phyloP scores from a whole-genome alignment of 306 rosid genomes.

The Cotoneaster glaucophyllus region DNA sequence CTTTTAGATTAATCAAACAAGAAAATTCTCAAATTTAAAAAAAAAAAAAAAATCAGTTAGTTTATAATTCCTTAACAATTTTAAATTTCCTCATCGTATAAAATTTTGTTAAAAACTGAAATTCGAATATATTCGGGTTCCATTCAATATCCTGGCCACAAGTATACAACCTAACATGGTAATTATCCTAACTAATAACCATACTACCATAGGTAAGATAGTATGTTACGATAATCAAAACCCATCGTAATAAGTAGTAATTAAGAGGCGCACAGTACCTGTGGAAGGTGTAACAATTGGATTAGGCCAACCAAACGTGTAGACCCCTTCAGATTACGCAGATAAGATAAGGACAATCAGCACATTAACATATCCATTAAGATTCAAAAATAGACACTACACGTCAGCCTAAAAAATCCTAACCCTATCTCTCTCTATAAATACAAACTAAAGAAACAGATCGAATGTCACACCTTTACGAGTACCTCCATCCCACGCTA shows the following conservation, averaged over 20 bases:
- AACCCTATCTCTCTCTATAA: background rate
- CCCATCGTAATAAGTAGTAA: too few species aligned
- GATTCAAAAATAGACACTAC: background rate
- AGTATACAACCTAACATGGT: background rate
- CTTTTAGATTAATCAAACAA: too few species aligned
- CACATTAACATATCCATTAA: background rate
- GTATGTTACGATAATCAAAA: background rate
- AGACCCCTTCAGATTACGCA: background rate
- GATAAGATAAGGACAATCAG: background rate
- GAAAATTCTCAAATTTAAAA: too few species aligned
- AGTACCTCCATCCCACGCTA: background rate
- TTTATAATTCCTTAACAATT: too few species aligned
- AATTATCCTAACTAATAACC: background rate
- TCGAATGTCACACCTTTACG: background rate
- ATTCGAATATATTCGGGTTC: too few species aligned
- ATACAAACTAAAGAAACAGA: background rate
- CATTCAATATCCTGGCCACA: too few species aligned
- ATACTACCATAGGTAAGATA: background rate
- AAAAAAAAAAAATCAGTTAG: too few species aligned
- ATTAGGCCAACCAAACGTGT: background rate
- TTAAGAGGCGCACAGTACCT: background rate
- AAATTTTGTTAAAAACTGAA: too few species aligned
- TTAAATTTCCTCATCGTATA: too few species aligned
- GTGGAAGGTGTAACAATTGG: background rate
- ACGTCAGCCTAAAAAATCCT: background rate